Base-by-base conservation (phyloP, 371 early-diverging fungal species). In the Mortierella sp. region DNA sequence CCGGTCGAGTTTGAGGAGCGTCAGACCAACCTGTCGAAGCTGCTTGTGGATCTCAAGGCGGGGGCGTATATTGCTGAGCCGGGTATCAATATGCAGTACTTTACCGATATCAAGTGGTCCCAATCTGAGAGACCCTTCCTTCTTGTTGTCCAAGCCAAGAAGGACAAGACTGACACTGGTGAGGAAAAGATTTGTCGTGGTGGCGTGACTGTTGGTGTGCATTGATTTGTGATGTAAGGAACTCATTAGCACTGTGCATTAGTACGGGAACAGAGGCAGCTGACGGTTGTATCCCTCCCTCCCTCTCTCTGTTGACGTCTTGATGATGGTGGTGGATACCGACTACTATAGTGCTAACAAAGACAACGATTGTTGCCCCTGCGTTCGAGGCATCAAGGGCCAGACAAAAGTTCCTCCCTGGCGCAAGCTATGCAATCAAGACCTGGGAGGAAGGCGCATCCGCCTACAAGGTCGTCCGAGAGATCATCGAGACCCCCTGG, bases 381-480 rank as follows among this genome's bases (percentile, higher is more conserved):
- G 88, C 88, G 29, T 93, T 93, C 82, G 93, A 93, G 79, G 91
- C 90, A 0, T 89, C 91, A 0, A 89, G 91, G 38, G 93, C 92
- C 1, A 58, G 76, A 24, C 82, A 79, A 44, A 44, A 48, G 11
- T n/a, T 86, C 46, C 21, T 77, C 11, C 82, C 87, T 4, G 80
- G 82, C 46, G 65, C 80, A 4, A 74, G 73, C 60, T 75, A 82
- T 68, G n/a, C 75, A 32, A 80, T 86, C 78, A 80, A 68, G 76
- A 86, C 87, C 11, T 92, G 93, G 93, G 78, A 89, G 24, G 93
- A 93, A 54, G 84, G 90, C 48, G 81, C 75, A 3, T 92, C 92
- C 0, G 90, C 93, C 0, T 93, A 90, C 81, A 89, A 89, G 16
- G 78, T 78, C 1, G 86, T 90, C 16, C 76, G 72, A 1, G 71